Percentiles rank a stretch among this genome's conserved stretches.
Conservation (phyloP, 495 filamentous ascomycete genomes). For the Darksidea phi region DNA sequence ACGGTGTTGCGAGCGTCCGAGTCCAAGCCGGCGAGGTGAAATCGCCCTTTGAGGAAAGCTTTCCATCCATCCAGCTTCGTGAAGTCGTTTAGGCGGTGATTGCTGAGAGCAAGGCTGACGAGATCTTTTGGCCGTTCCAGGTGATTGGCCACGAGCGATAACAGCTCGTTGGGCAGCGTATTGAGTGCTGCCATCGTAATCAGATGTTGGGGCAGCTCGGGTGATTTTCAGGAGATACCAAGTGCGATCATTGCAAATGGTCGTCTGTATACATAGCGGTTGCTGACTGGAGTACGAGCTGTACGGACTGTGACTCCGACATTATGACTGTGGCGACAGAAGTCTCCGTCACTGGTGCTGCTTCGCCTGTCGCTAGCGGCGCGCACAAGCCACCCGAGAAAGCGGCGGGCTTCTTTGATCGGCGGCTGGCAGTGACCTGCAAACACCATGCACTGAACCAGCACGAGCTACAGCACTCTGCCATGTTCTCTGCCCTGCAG, state of each 20-base stretch:
- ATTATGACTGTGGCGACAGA: not conserved
- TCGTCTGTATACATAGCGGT: no score
- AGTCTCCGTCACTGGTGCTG: not conserved
- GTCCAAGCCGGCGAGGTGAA: slow-evolving; percentile 45
- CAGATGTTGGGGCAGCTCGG: not conserved
- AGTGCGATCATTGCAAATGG: no score
- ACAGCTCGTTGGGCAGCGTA: slow-evolving; percentile 62
- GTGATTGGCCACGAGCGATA: slow-evolving; percentile 55
- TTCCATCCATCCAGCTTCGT: slow-evolving; percentile 57
- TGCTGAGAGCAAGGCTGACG: slow-evolving; percentile 51
- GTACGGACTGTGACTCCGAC: not conserved
- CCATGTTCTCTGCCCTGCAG: no score
- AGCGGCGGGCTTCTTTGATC: not conserved
- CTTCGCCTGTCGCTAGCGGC: not conserved
- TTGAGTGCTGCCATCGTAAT: slow-evolving; percentile 38
- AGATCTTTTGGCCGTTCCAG: slow-evolving; percentile 55
- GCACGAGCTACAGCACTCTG: no score
- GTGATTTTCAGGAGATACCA: no score
- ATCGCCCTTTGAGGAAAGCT: slow-evolving; percentile 56
- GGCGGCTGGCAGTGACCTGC: no score
- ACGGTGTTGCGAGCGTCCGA: slow-evolving; percentile 54
- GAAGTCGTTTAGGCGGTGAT: slow-evolving; percentile 51
- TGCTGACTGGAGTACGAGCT: not conserved
- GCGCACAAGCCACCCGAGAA: not conserved
- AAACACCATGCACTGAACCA: no score